phyloP scores from a whole-genome alignment of 192 early-diverging fungal species.

The Coemansia sp. region DNA sequence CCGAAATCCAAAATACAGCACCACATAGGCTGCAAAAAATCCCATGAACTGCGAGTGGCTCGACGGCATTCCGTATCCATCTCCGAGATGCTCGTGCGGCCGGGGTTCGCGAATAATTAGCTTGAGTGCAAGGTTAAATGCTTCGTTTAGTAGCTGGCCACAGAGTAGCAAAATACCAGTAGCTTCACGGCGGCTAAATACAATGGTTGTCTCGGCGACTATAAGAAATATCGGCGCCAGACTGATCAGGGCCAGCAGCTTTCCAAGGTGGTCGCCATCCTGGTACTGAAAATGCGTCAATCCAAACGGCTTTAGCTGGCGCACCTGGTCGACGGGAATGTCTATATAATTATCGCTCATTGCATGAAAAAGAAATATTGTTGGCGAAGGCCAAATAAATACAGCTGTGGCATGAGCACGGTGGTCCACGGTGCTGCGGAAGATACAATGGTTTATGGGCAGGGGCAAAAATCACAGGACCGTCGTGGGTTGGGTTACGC shows the following conservation, averaged over 20 bases:
- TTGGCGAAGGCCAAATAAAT: too few species aligned
- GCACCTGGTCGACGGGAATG: background rate
- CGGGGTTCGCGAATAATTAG: conserved; percentile 20
- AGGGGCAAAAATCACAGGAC: too few species aligned
- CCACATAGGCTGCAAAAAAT: conserved; percentile 27
- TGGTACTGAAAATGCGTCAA: conserved; percentile 50
- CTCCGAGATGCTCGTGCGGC: conserved; percentile 36
- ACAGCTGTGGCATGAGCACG: too few species aligned
- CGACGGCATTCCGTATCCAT: conserved; percentile 54
- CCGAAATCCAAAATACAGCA: conserved; percentile 19
- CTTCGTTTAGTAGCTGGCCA: conserved; percentile 48
- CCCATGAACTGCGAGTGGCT: conserved; percentile 55
- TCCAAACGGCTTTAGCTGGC: conserved; percentile 30
- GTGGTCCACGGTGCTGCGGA: too few species aligned
- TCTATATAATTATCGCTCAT: background rate
- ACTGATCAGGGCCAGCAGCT: conserved; percentile 33
- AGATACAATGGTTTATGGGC: too few species aligned
- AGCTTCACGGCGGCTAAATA: conserved; percentile 47
- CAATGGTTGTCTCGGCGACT: conserved; percentile 37
- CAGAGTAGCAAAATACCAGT: conserved; percentile 24
- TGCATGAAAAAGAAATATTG: background rate
- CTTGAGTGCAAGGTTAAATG: conserved; percentile 34
- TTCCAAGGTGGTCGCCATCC: conserved; percentile 39
- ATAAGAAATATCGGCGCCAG: conserved; percentile 49
- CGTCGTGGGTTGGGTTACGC: too few species aligned